Percentiles rank a stretch among this genome's conserved stretches.
phyloP scores from a whole-genome alignment of 2,329 filamentous ascomycete genomes.

The Orbilia javanica region DNA sequence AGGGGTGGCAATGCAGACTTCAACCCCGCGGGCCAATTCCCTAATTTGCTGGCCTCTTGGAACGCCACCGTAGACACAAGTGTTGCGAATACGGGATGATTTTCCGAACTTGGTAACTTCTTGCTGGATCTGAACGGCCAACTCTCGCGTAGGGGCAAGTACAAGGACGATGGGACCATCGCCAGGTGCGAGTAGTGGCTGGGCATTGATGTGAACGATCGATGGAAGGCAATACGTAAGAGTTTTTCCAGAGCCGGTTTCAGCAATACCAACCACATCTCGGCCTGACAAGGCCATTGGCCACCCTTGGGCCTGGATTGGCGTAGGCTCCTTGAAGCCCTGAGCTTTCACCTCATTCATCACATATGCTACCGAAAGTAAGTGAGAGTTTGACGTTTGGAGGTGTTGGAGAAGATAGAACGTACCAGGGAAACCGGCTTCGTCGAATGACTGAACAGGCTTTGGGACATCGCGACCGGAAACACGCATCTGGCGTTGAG shows the following conservation, averaged over 20 bases:
- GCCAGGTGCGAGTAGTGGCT: conserved; percentile 92
- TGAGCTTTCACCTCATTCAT: conserved; percentile 99
- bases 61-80: conserved; percentile 98
- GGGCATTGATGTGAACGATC: conserved; percentile 99
- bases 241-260: conserved; percentile 99
- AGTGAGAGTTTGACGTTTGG: not conserved
- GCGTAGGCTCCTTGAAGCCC: conserved; percentile 91
- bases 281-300: conserved; percentile 98
- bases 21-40: conserved; percentile 92
- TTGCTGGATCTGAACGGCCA: conserved; percentile 97
- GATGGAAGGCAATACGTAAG: conserved; percentile 97
- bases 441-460: conserved; percentile 96
- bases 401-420: not conserved
- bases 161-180: conserved; percentile 97
- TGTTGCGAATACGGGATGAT: conserved; percentile 97
- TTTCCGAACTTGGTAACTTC: conserved; percentile 99
- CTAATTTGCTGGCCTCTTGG: conserved; percentile 97
- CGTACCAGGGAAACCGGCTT: conserved; percentile 86
- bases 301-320: conserved; percentile 98
- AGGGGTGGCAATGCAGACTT: conserved; percentile 98
- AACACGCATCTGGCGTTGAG: conserved; percentile 84
- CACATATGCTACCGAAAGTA: conserved; percentile 75
- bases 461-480: conserved; percentile 85
- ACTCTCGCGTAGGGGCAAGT: conserved; percentile 94
- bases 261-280: conserved; percentile 98